Conservation (phyloP, 2,329 filamentous ascomycete genomes). For the Emmonsiellopsis sp. region DNA sequence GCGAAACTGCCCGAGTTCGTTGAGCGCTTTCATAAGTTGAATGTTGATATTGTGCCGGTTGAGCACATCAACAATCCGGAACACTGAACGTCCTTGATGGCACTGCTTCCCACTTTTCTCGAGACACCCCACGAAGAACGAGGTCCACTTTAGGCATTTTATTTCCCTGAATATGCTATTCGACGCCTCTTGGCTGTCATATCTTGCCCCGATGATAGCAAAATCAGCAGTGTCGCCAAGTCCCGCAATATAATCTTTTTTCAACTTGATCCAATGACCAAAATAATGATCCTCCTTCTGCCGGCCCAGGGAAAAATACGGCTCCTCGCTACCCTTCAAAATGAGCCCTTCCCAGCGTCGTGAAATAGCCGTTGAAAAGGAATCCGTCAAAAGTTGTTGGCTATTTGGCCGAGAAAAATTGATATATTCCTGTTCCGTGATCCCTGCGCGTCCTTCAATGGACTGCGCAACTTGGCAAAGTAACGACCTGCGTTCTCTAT, state of each 20-base stretch:
- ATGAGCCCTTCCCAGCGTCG: slow-evolving; percentile 68
- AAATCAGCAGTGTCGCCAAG: slow-evolving; percentile 80
- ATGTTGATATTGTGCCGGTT: slow-evolving; percentile 40
- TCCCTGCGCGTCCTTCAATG: slow-evolving; percentile 53
- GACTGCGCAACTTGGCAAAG: slow-evolving; percentile 47
- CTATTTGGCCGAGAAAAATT: slow-evolving; percentile 52
- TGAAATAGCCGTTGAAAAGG: slow-evolving; percentile 59
- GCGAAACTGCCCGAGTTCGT: slow-evolving; percentile 38
- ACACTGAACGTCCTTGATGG: slow-evolving; percentile 47
- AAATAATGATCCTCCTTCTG: slow-evolving; percentile 17
- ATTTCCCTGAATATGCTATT: slow-evolving; percentile 41
- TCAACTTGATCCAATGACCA: slow-evolving; percentile 65
- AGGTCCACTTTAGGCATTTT: slow-evolving; percentile 58
- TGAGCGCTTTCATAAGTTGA: slow-evolving; percentile 43
- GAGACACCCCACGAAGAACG: slow-evolving; percentile 71
- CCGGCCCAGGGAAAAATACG: slow-evolving; percentile 57
- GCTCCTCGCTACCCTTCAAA: slow-evolving; percentile 63
- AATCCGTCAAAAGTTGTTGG: slow-evolving; percentile 46
- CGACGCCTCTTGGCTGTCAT: slow-evolving; percentile 54
- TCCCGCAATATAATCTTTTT: slow-evolving; percentile 71
- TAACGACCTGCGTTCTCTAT: slow-evolving; percentile 36
- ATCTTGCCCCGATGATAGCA: slow-evolving; percentile 65
- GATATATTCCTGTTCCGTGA: slow-evolving; percentile 58
- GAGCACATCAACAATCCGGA: slow-evolving; percentile 57
- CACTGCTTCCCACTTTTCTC: slow-evolving; percentile 53